phyloP scores from a whole-genome alignment of 1,139 yeast species.

The Blastobotrys serpentis region DNA sequence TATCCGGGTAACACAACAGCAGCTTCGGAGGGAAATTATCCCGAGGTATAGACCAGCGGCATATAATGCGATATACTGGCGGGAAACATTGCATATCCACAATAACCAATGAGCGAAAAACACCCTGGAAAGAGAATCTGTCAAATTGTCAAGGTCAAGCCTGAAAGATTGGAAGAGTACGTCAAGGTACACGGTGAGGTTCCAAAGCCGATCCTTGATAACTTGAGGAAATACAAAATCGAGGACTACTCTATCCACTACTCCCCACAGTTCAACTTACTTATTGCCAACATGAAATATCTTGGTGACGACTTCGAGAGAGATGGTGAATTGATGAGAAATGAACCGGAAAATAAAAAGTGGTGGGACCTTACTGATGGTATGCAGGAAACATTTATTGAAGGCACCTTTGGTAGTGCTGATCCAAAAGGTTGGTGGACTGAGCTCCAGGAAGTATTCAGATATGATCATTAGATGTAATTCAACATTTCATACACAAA shows the following conservation, averaged over 20 bases:
- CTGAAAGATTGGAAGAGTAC: constrained; percentile 41
- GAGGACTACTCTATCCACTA: constrained; percentile 45
- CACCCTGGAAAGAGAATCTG: constrained; percentile 37
- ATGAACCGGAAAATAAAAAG: constrained; percentile 40
- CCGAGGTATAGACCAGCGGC: too few relatives aligned
- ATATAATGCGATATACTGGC: too few relatives aligned
- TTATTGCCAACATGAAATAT: constrained; percentile 41
- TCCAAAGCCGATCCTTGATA: constrained; percentile 37
- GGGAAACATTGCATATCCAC: too few relatives aligned
- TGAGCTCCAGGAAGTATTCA: constrained; percentile 40
- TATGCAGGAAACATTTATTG: constrained; percentile 41
- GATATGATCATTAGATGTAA: constrained; percentile 31
- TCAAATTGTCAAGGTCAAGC: constrained; percentile 41
- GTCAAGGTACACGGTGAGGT: constrained; percentile 36
- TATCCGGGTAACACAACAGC: not conserved
- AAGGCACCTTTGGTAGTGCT: constrained; percentile 41
- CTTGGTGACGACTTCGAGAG: constrained; percentile 40
- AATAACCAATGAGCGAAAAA: constrained; percentile 6
- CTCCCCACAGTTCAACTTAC: constrained; percentile 34
- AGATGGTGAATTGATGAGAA: constrained; percentile 38
- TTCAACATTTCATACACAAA: constrained; percentile 1
- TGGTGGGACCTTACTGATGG: constrained; percentile 44
- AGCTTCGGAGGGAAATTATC: not conserved
- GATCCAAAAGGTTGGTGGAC: constrained; percentile 45
- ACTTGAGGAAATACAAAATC: constrained; percentile 39